Base-by-base conservation (phyloP, 2,329 filamentous ascomycete species). In the Pseudogymnoascus sp. region DNA sequence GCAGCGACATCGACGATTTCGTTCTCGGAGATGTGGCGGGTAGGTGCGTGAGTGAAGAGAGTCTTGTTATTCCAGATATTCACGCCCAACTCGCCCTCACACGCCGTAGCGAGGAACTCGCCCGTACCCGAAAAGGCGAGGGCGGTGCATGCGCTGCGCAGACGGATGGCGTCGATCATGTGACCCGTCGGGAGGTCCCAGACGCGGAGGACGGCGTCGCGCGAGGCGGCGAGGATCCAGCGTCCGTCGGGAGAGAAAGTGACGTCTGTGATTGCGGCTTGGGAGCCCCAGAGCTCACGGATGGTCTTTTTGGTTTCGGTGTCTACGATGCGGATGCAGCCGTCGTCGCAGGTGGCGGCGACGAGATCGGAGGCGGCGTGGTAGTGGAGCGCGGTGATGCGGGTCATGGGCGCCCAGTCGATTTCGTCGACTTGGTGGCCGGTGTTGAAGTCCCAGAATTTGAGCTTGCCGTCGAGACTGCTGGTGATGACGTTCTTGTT, bases 151-250 rank as follows among this genome's bases (percentile, higher is more conserved):
- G 88, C 86, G 62, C 83, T 88, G 63, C 87, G 85, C 4, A 96
- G 83, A 64, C 86, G 86, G 76, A 99, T 92, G 2, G 90, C 91
- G 73, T 99, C 95, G 66, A 99, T 95, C 12, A 99, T 81, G 76
- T 99, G 93, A 26, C 92, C 93, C 0, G 96, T 99, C 0, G 95
- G 91, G 29, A 99, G 80, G 77, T 99, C 96, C 92, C 95, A 99
- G 6, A 97, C 85, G 45, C 95, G 86, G 61, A 97, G 79, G 5
- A 91, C 79, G 1, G 86, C 85, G 72, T 96, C 91, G 71, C 89
- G 87, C 0, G 91, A 92, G 11, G 92, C 89, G 21, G 92, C 91
- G 64, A 97, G 85, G 68, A 99, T 86, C 95, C 95, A 99, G 64
- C 92, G 86, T 7, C 93, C 93, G 73, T 97, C 93, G 68, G 87